A percentile compares a stretch with the other conserved stretches of the same genome.
phyloP scores from a whole-genome alignment of 352 stramenopile genomes.

The Elongisporangium undulatum region DNA sequence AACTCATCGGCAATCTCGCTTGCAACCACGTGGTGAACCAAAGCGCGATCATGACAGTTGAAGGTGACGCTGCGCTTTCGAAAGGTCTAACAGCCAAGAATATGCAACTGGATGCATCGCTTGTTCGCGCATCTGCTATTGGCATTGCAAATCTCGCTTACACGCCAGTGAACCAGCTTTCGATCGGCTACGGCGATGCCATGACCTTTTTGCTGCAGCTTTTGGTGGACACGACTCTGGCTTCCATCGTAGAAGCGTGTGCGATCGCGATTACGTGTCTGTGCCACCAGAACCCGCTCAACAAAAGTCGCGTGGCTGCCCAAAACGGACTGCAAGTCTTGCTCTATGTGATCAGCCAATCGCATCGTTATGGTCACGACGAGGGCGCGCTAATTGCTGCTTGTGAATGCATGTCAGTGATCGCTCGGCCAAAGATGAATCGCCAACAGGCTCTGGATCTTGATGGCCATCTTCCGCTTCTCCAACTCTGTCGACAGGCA shows the following conservation, averaged over 20 bases:
- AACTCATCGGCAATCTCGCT: slow-evolving; percentile 62
- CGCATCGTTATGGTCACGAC: slow-evolving; percentile 26
- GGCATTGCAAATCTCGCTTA: slow-evolving; percentile 61
- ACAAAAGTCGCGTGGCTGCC: slow-evolving; percentile 50
- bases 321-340: slow-evolving; percentile 75
- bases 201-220: slow-evolving; percentile 58
- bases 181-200: slow-evolving; percentile 68
- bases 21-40: slow-evolving; percentile 73
- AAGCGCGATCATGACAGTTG: slow-evolving; percentile 50
- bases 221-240: slow-evolving; percentile 31
- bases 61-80: slow-evolving; percentile 46
- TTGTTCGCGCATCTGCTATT: slow-evolving; percentile 46
- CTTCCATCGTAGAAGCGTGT: slow-evolving; percentile 39
- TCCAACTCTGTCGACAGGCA: slow-evolving; percentile 38
- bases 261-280: slow-evolving; percentile 45
- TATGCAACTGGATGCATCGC: slow-evolving; percentile 20
- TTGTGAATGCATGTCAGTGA: slow-evolving; percentile 47
- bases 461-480: slow-evolving; percentile 51
- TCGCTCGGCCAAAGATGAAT: slow-evolving; percentile 37
- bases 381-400: slow-evolving; percentile 35
- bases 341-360: slow-evolving; percentile 44
- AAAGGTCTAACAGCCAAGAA: slow-evolving; percentile 19
- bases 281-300: slow-evolving; percentile 57
- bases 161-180: slow-evolving; percentile 66
- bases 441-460: slow-evolving; percentile 46